Percentiles rank a stretch among this genome's conserved stretches.
Evolutionary conservation across 2,329 filamentous ascomycete genomes (phyloP).

Genomic region (Diaporthe velutina): DNA sequence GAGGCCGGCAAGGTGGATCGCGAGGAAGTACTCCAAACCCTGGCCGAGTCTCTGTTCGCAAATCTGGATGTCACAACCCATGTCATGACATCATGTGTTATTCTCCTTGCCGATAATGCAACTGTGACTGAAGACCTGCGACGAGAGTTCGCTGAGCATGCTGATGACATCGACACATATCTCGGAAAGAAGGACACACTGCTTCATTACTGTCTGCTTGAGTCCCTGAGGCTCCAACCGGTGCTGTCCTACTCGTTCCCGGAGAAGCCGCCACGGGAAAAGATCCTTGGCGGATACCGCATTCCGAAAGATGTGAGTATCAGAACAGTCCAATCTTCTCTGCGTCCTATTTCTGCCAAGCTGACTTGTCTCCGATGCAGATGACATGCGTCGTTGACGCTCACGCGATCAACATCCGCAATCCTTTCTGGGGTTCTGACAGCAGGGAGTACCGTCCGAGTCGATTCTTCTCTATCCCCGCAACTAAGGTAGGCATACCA

Average conservation of each 20-base stretch:
- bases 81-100: constrained; percentile 4
- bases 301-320: constrained; percentile 8
- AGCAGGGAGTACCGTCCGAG: constrained; percentile 6
- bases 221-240: constrained; percentile 6
- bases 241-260: not conserved
- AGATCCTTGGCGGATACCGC: not conserved
- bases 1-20: constrained; percentile 1
- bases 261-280: constrained; percentile 6
- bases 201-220: constrained; percentile 16
- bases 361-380: not conserved
- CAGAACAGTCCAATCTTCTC: no score
- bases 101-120: not conserved
- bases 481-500: not conserved
- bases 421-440: not conserved
- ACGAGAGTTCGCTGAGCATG: not conserved
- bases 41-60: constrained; percentile 7
- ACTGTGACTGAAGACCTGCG: not conserved
- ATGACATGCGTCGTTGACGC: constrained; percentile 15
- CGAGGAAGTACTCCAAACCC: constrained; percentile 11
- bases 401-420: constrained; percentile 15
- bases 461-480: not conserved
- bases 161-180: not conserved
- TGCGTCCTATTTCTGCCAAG: not conserved
- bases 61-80: constrained; percentile 16
- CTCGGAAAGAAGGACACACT: not conserved